These are phyloP conservation scores for Melampsora larici-populina DNA, from an alignment of 1,284 basidiomycete genomes.

Conservation along the genomic window DNA sequence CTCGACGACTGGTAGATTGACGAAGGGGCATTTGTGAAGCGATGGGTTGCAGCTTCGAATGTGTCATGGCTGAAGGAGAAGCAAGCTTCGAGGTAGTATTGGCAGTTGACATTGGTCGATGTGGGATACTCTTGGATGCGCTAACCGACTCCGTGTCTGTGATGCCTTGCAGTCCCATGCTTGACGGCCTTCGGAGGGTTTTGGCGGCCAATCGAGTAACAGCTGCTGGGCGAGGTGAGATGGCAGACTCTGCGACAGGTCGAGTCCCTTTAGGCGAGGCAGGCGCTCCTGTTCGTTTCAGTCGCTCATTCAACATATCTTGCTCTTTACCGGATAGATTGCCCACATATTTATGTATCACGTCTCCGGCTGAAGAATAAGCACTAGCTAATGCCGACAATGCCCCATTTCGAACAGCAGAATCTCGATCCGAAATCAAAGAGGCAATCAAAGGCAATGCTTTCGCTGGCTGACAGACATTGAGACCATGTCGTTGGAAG, in stretches of 20 bases:
- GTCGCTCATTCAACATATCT: constrained; percentile 81
- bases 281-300: constrained; percentile 68
- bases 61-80: constrained; percentile 65
- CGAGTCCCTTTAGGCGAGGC: constrained; percentile 33
- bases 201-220: constrained; percentile 14
- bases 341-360: constrained; percentile 76
- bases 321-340: constrained; percentile 76
- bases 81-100: constrained; percentile 46
- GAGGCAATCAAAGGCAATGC: constrained; percentile 74
- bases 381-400: constrained; percentile 75
- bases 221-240: constrained; percentile 29
- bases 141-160: constrained; percentile 16
- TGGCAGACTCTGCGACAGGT: constrained; percentile 18
- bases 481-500: constrained; percentile 76
- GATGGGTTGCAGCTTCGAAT: constrained; percentile 65
- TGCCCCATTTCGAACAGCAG: constrained; percentile 76
- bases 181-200: constrained; percentile 61
- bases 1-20: constrained; percentile 20
- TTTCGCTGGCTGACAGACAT: constrained; percentile 68
- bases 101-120: constrained; percentile 7
- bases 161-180: constrained; percentile 54
- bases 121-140: constrained; percentile 3
- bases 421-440: constrained; percentile 83
- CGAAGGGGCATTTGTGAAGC: constrained; percentile 3
- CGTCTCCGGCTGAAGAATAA: constrained; percentile 78